These are phyloP conservation scores for Saccharomycopsis sp. DNA, from an alignment of 805 yeast species.

Conservation along the genomic window DNA sequence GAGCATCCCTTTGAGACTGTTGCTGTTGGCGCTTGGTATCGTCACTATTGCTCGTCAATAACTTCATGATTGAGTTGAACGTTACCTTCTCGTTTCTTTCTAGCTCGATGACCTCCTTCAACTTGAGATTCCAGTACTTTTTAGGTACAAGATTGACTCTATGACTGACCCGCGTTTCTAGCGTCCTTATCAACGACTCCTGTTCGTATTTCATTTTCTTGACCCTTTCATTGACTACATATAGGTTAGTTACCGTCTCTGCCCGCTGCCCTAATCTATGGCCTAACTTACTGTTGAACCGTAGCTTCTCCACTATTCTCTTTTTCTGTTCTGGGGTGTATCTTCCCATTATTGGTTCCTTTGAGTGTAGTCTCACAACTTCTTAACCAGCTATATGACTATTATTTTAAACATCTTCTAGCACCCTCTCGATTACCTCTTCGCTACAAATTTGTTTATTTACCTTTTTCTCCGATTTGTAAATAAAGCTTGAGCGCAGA, in stretches of 20 bases:
- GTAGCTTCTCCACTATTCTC: constrained; percentile 12
- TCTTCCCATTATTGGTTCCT: constrained; percentile 10
- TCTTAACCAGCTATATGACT: too few species aligned
- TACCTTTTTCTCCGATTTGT: too few species aligned
- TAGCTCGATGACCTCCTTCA: constrained; percentile 15
- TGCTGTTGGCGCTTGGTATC: background rate
- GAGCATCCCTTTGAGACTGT: background rate
- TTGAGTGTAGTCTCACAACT: too few species aligned
- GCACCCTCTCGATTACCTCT: too few species aligned
- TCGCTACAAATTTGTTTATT: background rate
- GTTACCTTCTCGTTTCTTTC: constrained; percentile 17
- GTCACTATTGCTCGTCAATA: background rate
- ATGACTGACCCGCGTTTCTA: constrained; percentile 9
- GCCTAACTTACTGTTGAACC: constrained; percentile 10
- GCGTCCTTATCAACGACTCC: constrained; percentile 6
- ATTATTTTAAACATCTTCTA: too few species aligned
- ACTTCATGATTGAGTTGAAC: constrained; percentile 6
- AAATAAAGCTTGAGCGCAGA: too few species aligned
- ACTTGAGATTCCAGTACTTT: constrained; percentile 16
- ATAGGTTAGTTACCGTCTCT: background rate
- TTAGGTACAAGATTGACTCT: constrained; percentile 19
- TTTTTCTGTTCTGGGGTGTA: constrained; percentile 16
- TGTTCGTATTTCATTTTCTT: constrained; percentile 15
- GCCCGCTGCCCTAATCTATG: background rate
- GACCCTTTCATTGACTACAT: constrained; percentile 13